These are phyloP conservation scores for Stephania cephalantha DNA, from an alignment of 164 flowering plant species.

Conservation along the genomic window DNA sequence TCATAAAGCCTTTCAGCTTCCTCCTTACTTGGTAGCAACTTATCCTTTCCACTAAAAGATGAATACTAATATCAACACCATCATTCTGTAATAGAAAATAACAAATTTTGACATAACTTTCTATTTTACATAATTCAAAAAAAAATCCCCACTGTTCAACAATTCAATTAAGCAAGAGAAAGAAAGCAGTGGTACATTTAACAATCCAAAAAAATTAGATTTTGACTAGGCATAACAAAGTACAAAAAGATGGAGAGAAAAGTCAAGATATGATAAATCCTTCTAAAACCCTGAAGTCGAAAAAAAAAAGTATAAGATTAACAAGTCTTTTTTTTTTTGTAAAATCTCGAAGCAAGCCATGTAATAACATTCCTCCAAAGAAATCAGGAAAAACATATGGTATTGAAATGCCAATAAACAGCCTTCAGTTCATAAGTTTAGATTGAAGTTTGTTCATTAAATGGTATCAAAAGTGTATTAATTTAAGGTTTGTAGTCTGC, in stretches of 20 bases:
- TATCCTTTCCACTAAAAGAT: slow-evolving; percentile 54
- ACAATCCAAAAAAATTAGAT: too few species aligned
- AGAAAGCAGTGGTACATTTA: background rate
- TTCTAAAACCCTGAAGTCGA: background rate
- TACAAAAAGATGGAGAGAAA: background rate
- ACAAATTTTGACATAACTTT: background rate
- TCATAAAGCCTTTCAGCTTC: slow-evolving; percentile 48
- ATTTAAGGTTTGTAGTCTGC: background rate
- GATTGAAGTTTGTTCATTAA: too few species aligned
- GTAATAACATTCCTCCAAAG: background rate
- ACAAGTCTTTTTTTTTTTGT: background rate
- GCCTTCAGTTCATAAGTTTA: too few species aligned
- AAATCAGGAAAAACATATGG: background rate
- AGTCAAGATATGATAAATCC: background rate
- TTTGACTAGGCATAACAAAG: background rate
- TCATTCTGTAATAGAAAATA: background rate
- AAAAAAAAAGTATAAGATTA: too few species aligned
- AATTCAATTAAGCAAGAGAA: background rate
- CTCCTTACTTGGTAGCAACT: slow-evolving; percentile 48
- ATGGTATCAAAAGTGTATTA: too few species aligned
- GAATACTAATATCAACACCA: slow-evolving; percentile 5
- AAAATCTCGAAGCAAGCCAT: background rate
- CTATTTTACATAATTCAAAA: background rate
- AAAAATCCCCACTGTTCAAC: background rate
- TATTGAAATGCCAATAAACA: too few species aligned